Percentiles rank a stretch among this genome's conserved stretches.
These are phyloP conservation scores for Capronia epimyces DNA, from an alignment of 2,329 filamentous ascomycete genomes.

Conservation along the genomic window DNA sequence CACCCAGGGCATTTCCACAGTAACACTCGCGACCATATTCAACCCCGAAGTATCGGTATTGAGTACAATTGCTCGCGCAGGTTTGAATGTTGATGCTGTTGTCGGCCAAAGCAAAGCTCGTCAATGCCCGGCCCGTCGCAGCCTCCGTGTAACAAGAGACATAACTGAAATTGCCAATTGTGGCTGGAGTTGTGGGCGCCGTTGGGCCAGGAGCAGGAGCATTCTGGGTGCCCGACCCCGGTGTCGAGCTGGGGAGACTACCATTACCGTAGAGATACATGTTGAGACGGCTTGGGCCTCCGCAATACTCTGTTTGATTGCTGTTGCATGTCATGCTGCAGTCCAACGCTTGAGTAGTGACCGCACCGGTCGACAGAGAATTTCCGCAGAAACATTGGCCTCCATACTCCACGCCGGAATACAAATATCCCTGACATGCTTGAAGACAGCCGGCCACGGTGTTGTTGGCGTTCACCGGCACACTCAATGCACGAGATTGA, in stretches of 20 bases:
- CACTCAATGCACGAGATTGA: slow-evolving; percentile 32
- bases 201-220: slow-evolving; percentile 2
- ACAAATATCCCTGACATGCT: slow-evolving; percentile 30
- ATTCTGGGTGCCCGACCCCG: background rate
- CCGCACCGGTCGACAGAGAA: slow-evolving; percentile 21
- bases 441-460: slow-evolving; percentile 29
- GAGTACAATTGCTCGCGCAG: slow-evolving; percentile 30
- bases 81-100: slow-evolving; percentile 29
- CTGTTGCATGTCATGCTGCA: slow-evolving; percentile 29
- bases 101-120: slow-evolving; percentile 16
- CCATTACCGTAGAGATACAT: slow-evolving; percentile 20
- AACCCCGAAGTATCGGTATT: slow-evolving; percentile 32
- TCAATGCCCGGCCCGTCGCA: slow-evolving; percentile 33
- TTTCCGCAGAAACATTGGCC: slow-evolving; percentile 36
- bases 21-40: slow-evolving; percentile 36
- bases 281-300: slow-evolving; percentile 23
- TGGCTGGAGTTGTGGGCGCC: slow-evolving; percentile 11
- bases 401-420: slow-evolving; percentile 40
- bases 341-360: slow-evolving; percentile 10
- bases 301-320: slow-evolving; percentile 31
- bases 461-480: slow-evolving; percentile 31
- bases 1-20: slow-evolving; percentile 31
- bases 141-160: slow-evolving; percentile 32
- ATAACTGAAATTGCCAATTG: slow-evolving; percentile 21
- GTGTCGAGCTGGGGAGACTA: slow-evolving; percentile 5